phyloP scores from a whole-genome alignment of 164 flowering plant genomes.

The Umbilicus rupestris region DNA sequence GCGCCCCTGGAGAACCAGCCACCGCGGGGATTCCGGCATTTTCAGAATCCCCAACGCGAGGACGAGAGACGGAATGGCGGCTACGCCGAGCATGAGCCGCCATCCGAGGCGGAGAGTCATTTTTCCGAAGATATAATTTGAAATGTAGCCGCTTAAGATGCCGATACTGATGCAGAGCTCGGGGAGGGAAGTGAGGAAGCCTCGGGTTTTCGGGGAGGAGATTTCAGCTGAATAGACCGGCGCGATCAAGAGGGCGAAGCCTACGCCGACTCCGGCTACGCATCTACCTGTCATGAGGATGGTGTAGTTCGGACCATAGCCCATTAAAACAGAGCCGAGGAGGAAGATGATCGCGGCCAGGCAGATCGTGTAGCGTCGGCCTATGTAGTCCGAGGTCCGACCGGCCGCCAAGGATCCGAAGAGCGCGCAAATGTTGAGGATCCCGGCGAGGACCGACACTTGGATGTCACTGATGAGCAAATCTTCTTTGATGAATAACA shows the following conservation, averaged over 20 bases:
- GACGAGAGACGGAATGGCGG: slow-evolving; percentile 32
- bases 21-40: slow-evolving; percentile 62
- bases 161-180: slow-evolving; percentile 44
- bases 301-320: slow-evolving; percentile 31
- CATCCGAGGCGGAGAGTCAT: slow-evolving; percentile 32
- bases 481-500: slow-evolving; percentile 36
- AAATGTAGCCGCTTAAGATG: slow-evolving; percentile 37
- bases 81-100: slow-evolving; percentile 57
- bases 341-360: slow-evolving; percentile 38
- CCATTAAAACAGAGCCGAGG: slow-evolving; percentile 42
- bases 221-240: slow-evolving; percentile 55
- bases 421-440: slow-evolving; percentile 29
- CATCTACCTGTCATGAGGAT: slow-evolving; percentile 39
- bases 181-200: slow-evolving; percentile 35
- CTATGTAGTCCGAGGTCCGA: slow-evolving; percentile 41
- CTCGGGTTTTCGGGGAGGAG: slow-evolving; percentile 27
- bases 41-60: slow-evolving; percentile 26
- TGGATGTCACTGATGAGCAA: slow-evolving; percentile 22
- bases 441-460: slow-evolving; percentile 31
- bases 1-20: slow-evolving; percentile 48
- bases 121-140: slow-evolving; percentile 30
- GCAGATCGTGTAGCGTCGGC: slow-evolving; percentile 45
- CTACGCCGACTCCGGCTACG: slow-evolving; percentile 41
- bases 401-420: slow-evolving; percentile 37
- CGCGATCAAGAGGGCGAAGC: slow-evolving; percentile 49